Conservation (phyloP, 768 basidiomycete genomes). For the Termitomyces sp. region DNA sequence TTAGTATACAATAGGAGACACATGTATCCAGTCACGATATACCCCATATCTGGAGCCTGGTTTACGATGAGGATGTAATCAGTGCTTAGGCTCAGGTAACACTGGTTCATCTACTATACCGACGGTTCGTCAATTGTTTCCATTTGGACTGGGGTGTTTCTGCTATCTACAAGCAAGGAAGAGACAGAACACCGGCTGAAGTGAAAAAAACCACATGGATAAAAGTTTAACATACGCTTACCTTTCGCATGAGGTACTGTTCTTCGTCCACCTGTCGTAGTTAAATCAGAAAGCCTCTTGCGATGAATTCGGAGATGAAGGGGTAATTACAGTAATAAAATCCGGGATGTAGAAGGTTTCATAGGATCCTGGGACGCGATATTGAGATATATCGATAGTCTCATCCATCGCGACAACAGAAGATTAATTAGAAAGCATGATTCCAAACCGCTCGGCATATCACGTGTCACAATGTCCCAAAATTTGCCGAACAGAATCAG, state of each 20-base stretch:
- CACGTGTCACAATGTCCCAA: neutral
- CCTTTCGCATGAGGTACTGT: constrained; percentile 73
- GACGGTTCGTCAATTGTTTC: constrained; percentile 70
- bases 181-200: neutral
- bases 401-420: neutral
- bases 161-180: constrained; percentile 48
- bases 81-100: no score
- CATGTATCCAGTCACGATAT: constrained; percentile 14
- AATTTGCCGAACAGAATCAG: no score
- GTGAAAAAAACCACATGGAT: neutral
- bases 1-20: neutral
- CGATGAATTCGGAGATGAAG: constrained; percentile 5
- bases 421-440: no score
- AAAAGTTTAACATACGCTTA: constrained; percentile 19
- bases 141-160: constrained; percentile 80
- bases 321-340: constrained; percentile 51
- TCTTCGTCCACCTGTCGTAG: constrained; percentile 60
- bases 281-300: neutral
- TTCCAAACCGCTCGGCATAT: neutral
- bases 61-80: no score
- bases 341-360: constrained; percentile 71
- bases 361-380: constrained; percentile 31
- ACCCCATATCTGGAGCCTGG: constrained; percentile 76
- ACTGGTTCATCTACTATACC: constrained; percentile 36
- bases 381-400: constrained; percentile 18